Base-by-base conservation (phyloP, 441 rosid species). In the Mallotus repandus region DNA sequence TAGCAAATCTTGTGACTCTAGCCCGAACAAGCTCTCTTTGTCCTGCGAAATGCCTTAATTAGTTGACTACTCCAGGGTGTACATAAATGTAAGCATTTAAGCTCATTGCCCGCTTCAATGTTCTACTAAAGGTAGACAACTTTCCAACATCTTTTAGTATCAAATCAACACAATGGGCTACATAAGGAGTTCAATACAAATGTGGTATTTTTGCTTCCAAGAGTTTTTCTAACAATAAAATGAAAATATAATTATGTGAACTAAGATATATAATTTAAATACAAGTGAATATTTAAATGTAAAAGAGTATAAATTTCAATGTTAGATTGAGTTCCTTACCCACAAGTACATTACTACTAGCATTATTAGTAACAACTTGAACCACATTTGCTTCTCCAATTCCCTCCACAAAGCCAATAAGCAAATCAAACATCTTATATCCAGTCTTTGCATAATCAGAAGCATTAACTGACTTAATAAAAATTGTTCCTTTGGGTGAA, bases 261-360 rank as follows among this genome's bases (percentile, higher is more conserved):
- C 1, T 25, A 4, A 4, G 15, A 0, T 4, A 16, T 14, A 1
- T 9, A 3, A 18, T 5, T 5, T 16, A 1, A 1, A 0, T 3
- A 25, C 1, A 55, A 3, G 4, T 55, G 4, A 5, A 55, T 7
- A 7, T 25, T 25, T 25, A 55, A 4, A 55, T 9, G 15, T 14
- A 7, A 5, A 55, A 19, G 29, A 25, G 4, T n/a, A 1, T 2
- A 2, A 55, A 7, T 4, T 1, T 10, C 1, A 2, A 19, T 0
- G 6, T 2, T n/a, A n/a, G 8, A n/a, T n/a, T 1, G 2, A 7
- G 8, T 2, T 55, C 6, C 19, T 5, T 55, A 55, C 59, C 59
- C 1, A 7, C 2, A 9, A 19, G 25, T 3, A 55, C 25, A 55
- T 55, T n/a, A 7, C 3, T 19, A 55, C 9, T 7, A n/a, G 22